phyloP scores from a whole-genome alignment of 495 filamentous ascomycete genomes.

The Chaetomium tenue region DNA sequence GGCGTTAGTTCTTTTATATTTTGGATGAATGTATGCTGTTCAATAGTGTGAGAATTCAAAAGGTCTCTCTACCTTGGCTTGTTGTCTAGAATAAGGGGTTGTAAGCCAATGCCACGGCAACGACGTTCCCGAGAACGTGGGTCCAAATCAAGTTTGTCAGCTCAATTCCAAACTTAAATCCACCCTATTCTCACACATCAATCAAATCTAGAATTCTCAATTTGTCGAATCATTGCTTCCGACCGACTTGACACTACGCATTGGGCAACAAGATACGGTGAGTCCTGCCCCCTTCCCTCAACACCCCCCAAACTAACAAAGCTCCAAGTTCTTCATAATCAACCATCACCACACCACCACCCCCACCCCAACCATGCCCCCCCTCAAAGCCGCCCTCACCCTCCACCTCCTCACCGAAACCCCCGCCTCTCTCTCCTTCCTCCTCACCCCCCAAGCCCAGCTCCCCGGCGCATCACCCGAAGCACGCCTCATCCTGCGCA shows the following conservation, averaged over 20 bases:
- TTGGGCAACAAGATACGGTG: no score
- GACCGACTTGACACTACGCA: no score
- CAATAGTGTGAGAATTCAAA: not conserved
- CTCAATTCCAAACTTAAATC: not conserved
- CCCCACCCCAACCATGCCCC: conserved; percentile 8
- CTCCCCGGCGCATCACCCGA: conserved; percentile 34
- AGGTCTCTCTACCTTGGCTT: not conserved
- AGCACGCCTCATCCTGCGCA: conserved; percentile 39
- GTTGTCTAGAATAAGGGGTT: not conserved
- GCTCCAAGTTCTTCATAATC: no score
- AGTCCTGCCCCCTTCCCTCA: no score
- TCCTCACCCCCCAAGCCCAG: conserved; percentile 20
- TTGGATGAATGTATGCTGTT: no score
- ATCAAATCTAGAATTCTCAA: no score
- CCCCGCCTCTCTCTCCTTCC: conserved; percentile 29
- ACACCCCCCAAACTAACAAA: not conserved
- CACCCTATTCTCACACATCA: not conserved
- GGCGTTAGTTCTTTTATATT: no score
- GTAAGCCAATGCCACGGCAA: not conserved
- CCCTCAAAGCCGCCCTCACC: conserved; percentile 22
- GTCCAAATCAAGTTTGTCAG: not conserved
- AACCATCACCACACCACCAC: not conserved
- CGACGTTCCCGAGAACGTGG: not conserved
- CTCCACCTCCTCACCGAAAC: conserved; percentile 30
- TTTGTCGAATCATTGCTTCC: no score